Base-by-base conservation (phyloP, 495 filamentous ascomycete genomes). In the Podospora australis region DNA sequence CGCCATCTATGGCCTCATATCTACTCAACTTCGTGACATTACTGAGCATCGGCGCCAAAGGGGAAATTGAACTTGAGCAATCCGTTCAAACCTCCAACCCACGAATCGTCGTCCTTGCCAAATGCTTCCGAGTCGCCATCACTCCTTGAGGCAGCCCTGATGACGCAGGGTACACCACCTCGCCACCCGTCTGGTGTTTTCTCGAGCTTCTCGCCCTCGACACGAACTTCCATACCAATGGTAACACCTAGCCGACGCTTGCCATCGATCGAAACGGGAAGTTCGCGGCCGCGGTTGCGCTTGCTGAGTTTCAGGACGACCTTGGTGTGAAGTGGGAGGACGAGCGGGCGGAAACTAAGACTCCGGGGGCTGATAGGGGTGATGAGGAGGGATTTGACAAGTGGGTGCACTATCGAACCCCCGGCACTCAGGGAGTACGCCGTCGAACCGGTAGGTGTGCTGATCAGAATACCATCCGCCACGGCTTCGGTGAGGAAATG, bases 1-100 rank as follows among this genome's bases (percentile, higher is more conserved):
- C n/a, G n/a, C n/a, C n/a, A n/a, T n/a, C n/a, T n/a, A n/a, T n/a
- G n/a, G n/a, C n/a, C n/a, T n/a, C n/a, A n/a, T n/a, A n/a, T n/a
- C n/a, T n/a, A n/a, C n/a, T n/a, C n/a, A n/a, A n/a, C n/a, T n/a
- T n/a, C n/a, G n/a, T n/a, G n/a, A n/a, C n/a, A n/a, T 8, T 23
- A 10, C n/a, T 51, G 38, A 53, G 5, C 7, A 42, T 42, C 19
- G 48, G 43, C 34, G 0, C 92, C 92, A 72, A 98, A 96, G 2
- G 94, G 90, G 70, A 96, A 86, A 63, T 98, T 98, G 58, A 97
- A 98, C 70, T 98, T 98, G 58, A 98, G 70, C 56, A 97, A 62
- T 40, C 87, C 87, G 67, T 96, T 97, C 66, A 98, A 66, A 6
- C 94, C 92, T 1, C 91, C 92, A 13, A 98, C 92, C 94, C 94